Base-by-base conservation (phyloP, 768 basidiomycete genomes). In the Suillus hirtellus region DNA sequence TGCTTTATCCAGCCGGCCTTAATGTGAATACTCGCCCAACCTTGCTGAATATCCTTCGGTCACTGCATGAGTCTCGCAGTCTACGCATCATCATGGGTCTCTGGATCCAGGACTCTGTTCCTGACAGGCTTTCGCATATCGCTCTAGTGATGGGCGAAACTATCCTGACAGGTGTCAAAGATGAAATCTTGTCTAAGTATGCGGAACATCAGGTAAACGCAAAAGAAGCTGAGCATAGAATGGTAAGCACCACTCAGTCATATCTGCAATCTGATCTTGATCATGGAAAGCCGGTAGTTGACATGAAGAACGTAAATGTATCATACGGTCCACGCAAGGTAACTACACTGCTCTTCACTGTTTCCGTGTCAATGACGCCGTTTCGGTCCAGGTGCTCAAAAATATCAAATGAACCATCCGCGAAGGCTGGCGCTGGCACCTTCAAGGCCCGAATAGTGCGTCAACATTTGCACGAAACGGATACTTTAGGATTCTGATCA, bases 101-200 rank as follows among this genome's bases (percentile, higher is more conserved):
- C 17, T 81, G 93, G 35, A 75, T 80, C 12, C 92, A 94, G 63
- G 92, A 94, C 64, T 77, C 83, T 0, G 71, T 93, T 0, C 92
- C 92, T 0, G 81, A 84, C 0, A 93, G 88, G 85, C 82, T 91
- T 17, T 85, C 86, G 0, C 89, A 92, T 65, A 71, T 94, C 12
- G 88, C 85, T 0, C 65, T 84, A 34, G 82, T 89, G 7, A 70
- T 78, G 37, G 79, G 79, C 17, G 81, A 81, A 1, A 73, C 75
- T 0, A 82, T 90, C 6, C 69, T 77, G 38, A 78, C 85, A 0
- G 89, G 92, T 4, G 63, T 68, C 10, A 88, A 81, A 67, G 72
- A 78, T 14, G 77, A 81, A 3, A 79, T 88, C 46, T 66, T 83
- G 46, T 67, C 76, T 67, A 34, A 67, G 66, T 47, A 65, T 70